A percentile compares a stretch with the other conserved stretches of the same genome.
phyloP scores from a whole-genome alignment of 306 rosid genomes.

The Albizia julibrissin region DNA sequence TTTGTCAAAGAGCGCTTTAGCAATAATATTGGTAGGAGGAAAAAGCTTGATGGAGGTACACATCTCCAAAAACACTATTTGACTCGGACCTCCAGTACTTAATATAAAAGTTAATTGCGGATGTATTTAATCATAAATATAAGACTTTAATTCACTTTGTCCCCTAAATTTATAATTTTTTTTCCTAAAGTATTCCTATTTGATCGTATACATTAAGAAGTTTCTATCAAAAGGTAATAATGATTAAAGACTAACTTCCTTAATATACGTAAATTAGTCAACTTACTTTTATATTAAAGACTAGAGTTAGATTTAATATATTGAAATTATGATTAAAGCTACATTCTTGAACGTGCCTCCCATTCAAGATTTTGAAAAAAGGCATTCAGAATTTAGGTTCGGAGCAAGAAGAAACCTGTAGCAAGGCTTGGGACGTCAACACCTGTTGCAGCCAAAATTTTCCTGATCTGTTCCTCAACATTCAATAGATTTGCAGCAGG shows the following conservation, averaged over 20 bases:
- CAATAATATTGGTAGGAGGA: background rate
- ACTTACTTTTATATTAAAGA: too few relatives aligned
- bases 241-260: too few relatives aligned
- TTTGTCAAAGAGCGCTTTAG: background rate
- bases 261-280: too few relatives aligned
- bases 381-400: background rate
- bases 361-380: background rate
- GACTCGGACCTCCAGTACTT: background rate
- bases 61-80: background rate
- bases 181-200: too few relatives aligned
- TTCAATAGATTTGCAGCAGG: slow-evolving; percentile 87
- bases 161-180: too few relatives aligned
- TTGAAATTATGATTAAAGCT: background rate
- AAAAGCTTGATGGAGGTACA: background rate
- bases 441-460: slow-evolving; percentile 91
- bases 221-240: too few relatives aligned
- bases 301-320: background rate
- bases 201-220: too few relatives aligned
- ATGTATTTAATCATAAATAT: too few relatives aligned
- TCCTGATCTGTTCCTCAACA: slow-evolving; percentile 91
- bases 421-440: slow-evolving; percentile 94
- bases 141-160: too few relatives aligned
- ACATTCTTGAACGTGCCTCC: background rate
- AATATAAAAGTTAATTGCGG: too few relatives aligned
- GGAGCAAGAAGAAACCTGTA: slow-evolving; percentile 48